A percentile compares a stretch with the other conserved stretches of the same genome.
These are phyloP conservation scores for Mucor indicus DNA, from an alignment of 371 early-diverging fungal genomes.

Conservation along the genomic window DNA sequence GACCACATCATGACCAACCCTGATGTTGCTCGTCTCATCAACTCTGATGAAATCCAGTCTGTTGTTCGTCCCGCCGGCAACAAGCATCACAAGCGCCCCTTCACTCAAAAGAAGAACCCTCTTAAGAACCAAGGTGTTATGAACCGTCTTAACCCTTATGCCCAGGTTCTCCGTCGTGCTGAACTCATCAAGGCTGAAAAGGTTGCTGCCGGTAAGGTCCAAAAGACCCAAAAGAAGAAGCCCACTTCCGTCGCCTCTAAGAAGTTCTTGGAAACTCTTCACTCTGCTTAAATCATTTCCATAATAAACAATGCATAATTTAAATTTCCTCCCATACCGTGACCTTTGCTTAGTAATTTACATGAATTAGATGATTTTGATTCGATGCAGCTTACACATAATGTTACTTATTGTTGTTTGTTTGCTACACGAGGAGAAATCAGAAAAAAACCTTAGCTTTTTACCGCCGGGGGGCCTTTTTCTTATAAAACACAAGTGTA, in stretches of 20 bases:
- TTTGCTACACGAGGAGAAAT: too few species aligned
- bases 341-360: too few species aligned
- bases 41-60: conserved; percentile 97
- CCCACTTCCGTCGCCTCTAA: conserved; percentile 47
- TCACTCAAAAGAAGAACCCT: conserved; percentile 97
- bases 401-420: too few species aligned
- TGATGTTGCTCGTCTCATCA: conserved; percentile 95
- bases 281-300: conserved; percentile 63
- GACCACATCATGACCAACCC: conserved; percentile 88
- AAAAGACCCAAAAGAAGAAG: conserved; percentile 53
- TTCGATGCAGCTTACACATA: too few species aligned
- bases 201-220: conserved; percentile 64
- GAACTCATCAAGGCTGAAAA: conserved; percentile 71
- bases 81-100: conserved; percentile 82
- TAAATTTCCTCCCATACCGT: too few species aligned
- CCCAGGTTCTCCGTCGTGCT: conserved; percentile 82
- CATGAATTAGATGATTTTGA: too few species aligned
- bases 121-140: conserved; percentile 91
- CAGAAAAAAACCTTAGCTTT: too few species aligned
- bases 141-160: conserved; percentile 96
- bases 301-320: too few species aligned
- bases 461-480: too few species aligned
- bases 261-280: conserved; percentile 65
- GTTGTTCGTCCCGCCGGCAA: conserved; percentile 87
- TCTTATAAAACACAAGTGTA: too few species aligned